Evolutionary conservation across 129 eudicot species (phyloP), one percentile per base, ranked within the genome.

Genomic region (Calendula officinalis): DNA sequence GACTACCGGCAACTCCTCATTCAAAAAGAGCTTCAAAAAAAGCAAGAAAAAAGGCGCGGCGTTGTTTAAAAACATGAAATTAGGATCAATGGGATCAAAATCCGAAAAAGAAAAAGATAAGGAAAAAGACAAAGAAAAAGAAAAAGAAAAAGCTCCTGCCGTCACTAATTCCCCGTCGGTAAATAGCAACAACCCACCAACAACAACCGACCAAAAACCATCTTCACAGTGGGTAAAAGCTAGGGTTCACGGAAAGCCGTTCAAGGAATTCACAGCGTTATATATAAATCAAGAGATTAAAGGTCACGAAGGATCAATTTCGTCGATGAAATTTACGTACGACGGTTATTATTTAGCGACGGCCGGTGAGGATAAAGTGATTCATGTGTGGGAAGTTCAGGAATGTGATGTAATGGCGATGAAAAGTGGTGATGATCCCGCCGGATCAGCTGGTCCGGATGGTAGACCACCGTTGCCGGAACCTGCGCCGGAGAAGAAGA

Each of bases 391-490:
- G 82, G 77, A 77, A 58, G 82, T 77, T 68, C 67, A 44, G 5
- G 82, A 77, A 27, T 77, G 52, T 14, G 70, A 75, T 67, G 70
- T 75, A 22, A 64, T 68, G 76, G 49, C 78, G 13, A 48, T 57
- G 66, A 30, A 43, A 38, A 50, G 45, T 49, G 78, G 48, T 39
- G 78, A 74, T 48, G 78, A 74, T 47, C 34, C 32, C 78, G 8
- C 78, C 78, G 10, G 78, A 0, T 22, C 30, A 22, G 67, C 60
- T 38, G 42, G 78, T 65, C 45, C 72, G 8, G 78, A 73, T 11
- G 78, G 78, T 7, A 65, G 86, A 16, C 94, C 94, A 3, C 90
- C 89, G 5, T 71, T 86, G 54, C 81, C 96, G 32, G 94, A 89
- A 30, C 57, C 75, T 62, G 46, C 76, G 2, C 80, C 80, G 9